Base-by-base conservation (phyloP, 805 yeast species). In the Debaryomyces tyrocola region DNA sequence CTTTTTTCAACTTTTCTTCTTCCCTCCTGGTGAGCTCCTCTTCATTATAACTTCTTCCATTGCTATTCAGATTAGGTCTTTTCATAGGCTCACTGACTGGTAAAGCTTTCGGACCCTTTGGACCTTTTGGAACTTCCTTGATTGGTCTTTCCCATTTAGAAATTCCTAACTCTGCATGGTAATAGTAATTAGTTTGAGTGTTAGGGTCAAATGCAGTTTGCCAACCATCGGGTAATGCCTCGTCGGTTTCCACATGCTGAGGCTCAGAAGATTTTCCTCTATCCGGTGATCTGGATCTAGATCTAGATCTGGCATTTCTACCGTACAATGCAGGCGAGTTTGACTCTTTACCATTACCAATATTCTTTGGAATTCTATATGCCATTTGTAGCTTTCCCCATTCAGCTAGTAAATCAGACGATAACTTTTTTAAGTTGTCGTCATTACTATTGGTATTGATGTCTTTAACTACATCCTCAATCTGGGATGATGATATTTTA, bases 321-420 rank as follows among this genome's bases (percentile, higher is more conserved):
- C 59, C 58, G 42, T 53, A 60, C 15, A 46, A 41, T 4, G 53
- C 44, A 15, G 50, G 48, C 4, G 51, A 40, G 18, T 43, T 38
- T 10, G 14, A 44, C 8, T 44, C 51, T 24, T 29, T 36, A 40
- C 52, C 40, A 38, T 49, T 28, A n/a, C 33, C 39, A 46, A 57
- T 66, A 34, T 75, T 75, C 55, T 91, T 84, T 1, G 95, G 91
- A 43, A 92, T 91, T 38, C 94, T 78, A 59, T 85, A 87, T n/a
- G 90, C 91, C 79, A 88, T 82, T 59, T 86, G 84, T 48, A 88
- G 77, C 20, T 70, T 69, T 38, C 83, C 71, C 97, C 97, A 92
- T 46, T 75, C 84, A 0, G 74, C 70, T 21, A 88, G 56, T 33
- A 92, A 65, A 5, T 63, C 62, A 2, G 62, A 48, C 3, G 85